phyloP scores from a whole-genome alignment of 306 rosid genomes.

The Quercus rubra region DNA sequence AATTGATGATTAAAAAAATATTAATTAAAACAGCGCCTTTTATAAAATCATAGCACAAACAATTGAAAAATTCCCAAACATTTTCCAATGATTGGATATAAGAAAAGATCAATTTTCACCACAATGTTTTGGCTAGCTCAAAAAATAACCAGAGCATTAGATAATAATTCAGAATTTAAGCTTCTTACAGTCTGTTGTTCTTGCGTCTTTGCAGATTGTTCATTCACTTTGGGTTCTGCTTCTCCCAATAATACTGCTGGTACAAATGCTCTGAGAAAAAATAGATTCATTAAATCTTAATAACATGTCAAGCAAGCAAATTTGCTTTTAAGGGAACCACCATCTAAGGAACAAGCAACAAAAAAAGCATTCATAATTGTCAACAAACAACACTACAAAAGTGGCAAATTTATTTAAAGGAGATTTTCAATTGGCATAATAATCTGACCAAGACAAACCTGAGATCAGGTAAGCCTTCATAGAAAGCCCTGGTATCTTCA shows the following conservation, averaged over 20 bases:
- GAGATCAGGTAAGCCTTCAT: slow-evolving; percentile 97
- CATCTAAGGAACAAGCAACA: neutral
- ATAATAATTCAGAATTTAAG: slow-evolving; percentile 13
- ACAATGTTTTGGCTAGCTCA: neutral
- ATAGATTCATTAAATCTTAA: slow-evolving; percentile 14
- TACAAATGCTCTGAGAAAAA: slow-evolving; percentile 83
- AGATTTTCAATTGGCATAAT: neutral
- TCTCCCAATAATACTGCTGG: slow-evolving; percentile 99
- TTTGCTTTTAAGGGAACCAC: neutral
- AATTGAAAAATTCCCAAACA: neutral
- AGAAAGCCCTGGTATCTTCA: slow-evolving; percentile 92
- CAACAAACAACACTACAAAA: too few species aligned
- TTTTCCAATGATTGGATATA: neutral
- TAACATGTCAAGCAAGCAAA: slow-evolving; percentile 8
- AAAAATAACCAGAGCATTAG: neutral
- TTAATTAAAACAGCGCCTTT: neutral
- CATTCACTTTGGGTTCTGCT: slow-evolving; percentile 70
- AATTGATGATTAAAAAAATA: neutral
- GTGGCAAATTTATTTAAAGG: neutral
- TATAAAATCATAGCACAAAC: neutral
- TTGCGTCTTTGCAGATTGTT: slow-evolving; percentile 70
- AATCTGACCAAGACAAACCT: slow-evolving; percentile 55
- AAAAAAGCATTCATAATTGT: neutral
- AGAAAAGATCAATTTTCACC: neutral
- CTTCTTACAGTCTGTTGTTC: slow-evolving; percentile 79